Evolutionary conservation across 257 asterid genomes (phyloP), one percentile per base, ranked within the genome.

Genomic region (Vinca minor): DNA sequence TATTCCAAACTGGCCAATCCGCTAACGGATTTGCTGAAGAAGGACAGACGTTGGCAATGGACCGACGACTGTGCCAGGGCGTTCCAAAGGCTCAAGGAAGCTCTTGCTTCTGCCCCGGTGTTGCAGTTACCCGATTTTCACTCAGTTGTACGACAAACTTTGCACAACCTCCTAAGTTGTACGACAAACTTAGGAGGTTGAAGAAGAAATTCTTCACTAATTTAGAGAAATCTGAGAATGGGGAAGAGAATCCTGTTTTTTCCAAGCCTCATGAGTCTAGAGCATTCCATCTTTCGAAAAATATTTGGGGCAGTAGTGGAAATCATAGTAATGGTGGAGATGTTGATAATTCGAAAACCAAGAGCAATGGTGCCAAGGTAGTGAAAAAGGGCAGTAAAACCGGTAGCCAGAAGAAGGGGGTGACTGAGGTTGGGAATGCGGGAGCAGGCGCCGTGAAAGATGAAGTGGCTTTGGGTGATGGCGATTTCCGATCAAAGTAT

Each of bases 301-400:
- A 56, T 50, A 73, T 81, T 13, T 85, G 95, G 92, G 92, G 83
- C 39, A 55, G 17, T 67, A 63, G 10, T 5, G n/a, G n/a, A n/a
- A 20, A 28, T 11, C 32, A 21, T 9, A 62, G 48, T 35, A 54
- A 28, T 38, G 25, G 29, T 13, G 60, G 20, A 36, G 64, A 50
- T 53, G 68, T 20, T 42, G 73, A 50, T 23, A 28, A 11, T 52
- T 11, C 8, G 17, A 70, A 63, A 11, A 0, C 47, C 18, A 42
- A 42, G 18, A 4, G 17, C 18, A 12, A 42, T 23, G 35, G n/a
- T 41, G 36, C 4, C 8, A 70, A 63, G 35, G 47, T n/a, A n/a
- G n/a, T 8, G n/a, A 63, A 45, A 52, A 67, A 13, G 46, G 54
- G 62, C 10, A 35, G 17, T 36, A 55, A 47, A 46, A 59, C 29